These are phyloP conservation scores for Penicillium pulvis DNA, from an alignment of 495 filamentous ascomycete species.

Conservation along the genomic window DNA sequence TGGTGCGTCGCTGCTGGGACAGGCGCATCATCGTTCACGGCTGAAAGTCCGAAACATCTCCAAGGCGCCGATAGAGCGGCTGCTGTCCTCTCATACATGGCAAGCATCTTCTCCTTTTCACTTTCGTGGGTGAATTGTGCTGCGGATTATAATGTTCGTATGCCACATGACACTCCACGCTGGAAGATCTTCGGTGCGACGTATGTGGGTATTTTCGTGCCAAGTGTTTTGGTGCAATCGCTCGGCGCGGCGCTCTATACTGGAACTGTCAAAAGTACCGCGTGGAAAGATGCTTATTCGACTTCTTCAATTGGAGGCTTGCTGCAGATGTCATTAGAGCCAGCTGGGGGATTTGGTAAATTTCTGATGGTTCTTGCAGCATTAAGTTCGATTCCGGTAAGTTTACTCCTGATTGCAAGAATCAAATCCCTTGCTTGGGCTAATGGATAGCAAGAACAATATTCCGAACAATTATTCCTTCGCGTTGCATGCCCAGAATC, in stretches of 20 bases:
- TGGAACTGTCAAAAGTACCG: conserved; percentile 45
- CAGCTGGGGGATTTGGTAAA: conserved; percentile 41
- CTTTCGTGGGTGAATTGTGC: conserved; percentile 67
- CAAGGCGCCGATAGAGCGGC: conserved; percentile 56
- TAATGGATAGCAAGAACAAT: conserved; percentile 22
- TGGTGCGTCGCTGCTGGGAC: conserved; percentile 43
- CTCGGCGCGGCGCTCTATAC: conserved; percentile 66
- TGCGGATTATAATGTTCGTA: conserved; percentile 70
- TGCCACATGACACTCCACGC: conserved; percentile 53
- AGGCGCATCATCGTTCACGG: conserved; percentile 31
- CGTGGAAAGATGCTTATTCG: conserved; percentile 53
- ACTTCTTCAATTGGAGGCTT: conserved; percentile 61
- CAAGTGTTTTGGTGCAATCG: conserved; percentile 65
- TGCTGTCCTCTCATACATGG: conserved; percentile 61
- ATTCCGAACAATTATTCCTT: conserved; percentile 36
- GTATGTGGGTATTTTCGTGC: conserved; percentile 60
- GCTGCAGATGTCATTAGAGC: conserved; percentile 57
- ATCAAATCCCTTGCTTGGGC: background rate
- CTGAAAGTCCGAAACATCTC: conserved; percentile 38
- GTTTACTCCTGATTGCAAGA: background rate
- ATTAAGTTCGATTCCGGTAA: conserved; percentile 37
- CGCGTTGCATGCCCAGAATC: conserved; percentile 36
- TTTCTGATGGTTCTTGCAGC: conserved; percentile 40
- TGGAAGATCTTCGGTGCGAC: conserved; percentile 61
- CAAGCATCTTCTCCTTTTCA: conserved; percentile 63